Base-by-base conservation (phyloP, 495 filamentous ascomycete genomes). In the Podospora australis region DNA sequence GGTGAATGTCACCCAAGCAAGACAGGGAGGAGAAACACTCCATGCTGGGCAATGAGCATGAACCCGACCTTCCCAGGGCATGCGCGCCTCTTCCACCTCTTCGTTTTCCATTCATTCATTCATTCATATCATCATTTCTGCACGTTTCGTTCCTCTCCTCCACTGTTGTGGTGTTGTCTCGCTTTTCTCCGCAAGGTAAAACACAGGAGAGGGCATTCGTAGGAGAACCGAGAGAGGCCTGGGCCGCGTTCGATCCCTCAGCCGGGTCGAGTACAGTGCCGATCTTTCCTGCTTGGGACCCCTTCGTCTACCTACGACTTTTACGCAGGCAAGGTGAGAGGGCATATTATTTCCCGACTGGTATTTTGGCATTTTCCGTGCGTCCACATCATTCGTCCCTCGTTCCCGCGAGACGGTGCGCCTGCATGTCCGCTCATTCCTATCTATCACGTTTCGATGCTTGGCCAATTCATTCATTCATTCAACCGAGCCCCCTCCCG, bases 321-420 rank as follows among this genome's bases (percentile, higher is more conserved):
- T n/a, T n/a, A n/a, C n/a, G n/a, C n/a, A n/a, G n/a, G n/a, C n/a
- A n/a, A n/a, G n/a, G n/a, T n/a, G n/a, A n/a, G n/a, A n/a, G n/a
- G 32, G 32, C 14, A n/a, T 36, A n/a, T 36, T 36, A 17, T 36
- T 49, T 41, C 36, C 39, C 46, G 46, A 23, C 42, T 54, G 46
- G 42, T 36, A 50, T 54, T 55, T 49, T 46, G n/a, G 24, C 29
- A 46, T 48, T 55, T 50, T 47, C 50, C 50, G 50, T 39, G n/a
- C 39, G 50, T 53, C 36, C n/a, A 39, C 50, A 48, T 53, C 36
- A 32, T 26, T 48, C 39, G 39, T 53, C 32, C 50, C 50, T n/a
- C 32, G n/a, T 16, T 4, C 14, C 32, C n/a, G n/a, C 14, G 32
- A 36, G n/a, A 36, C 32, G 32, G 32, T 36, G 32, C 32, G 32